Percentiles rank a stretch among this genome's conserved stretches.
Evolutionary conservation across 371 early-diverging fungal genomes (phyloP).

Genomic region (Rhizopus sp.): DNA sequence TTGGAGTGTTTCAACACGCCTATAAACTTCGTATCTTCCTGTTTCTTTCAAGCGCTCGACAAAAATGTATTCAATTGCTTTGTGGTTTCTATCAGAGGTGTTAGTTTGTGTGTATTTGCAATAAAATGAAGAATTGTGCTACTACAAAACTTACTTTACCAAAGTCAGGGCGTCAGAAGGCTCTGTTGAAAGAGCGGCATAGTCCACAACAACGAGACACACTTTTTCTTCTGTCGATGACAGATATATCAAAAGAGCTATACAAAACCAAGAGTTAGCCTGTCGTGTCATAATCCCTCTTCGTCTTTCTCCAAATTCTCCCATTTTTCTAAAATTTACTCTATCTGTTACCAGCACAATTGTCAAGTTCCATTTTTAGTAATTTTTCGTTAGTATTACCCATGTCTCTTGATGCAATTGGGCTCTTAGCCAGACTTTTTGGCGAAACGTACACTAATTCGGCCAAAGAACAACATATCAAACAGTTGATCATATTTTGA

Average conservation of each 20-base stretch:
- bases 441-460: slow-evolving; percentile 9
- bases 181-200: not conserved
- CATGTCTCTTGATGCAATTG: slow-evolving; percentile 10
- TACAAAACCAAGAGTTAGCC: slow-evolving; percentile 9
- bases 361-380: slow-evolving; percentile 8
- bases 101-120: slow-evolving; percentile 6
- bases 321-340: slow-evolving; percentile 16
- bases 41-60: slow-evolving; percentile 9
- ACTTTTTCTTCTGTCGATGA: slow-evolving; percentile 10
- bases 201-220: slow-evolving; percentile 2
- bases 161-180: not conserved
- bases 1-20: slow-evolving; percentile 10
- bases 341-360: slow-evolving; percentile 14
- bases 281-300: slow-evolving; percentile 10
- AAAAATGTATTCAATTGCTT: slow-evolving; percentile 9
- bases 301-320: slow-evolving; percentile 5
- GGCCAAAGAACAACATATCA: slow-evolving; percentile 8
- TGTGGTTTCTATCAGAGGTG: slow-evolving; percentile 5
- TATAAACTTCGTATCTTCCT: slow-evolving; percentile 12
- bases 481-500: slow-evolving; percentile 11
- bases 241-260: slow-evolving; percentile 9
- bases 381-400: slow-evolving; percentile 13
- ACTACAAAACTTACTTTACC: slow-evolving; percentile 6
- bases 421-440: slow-evolving; percentile 13
- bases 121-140: slow-evolving; percentile 9